phyloP scores from a whole-genome alignment of 2,329 filamentous ascomycete species.

The Ilyonectria mors-panacis region DNA sequence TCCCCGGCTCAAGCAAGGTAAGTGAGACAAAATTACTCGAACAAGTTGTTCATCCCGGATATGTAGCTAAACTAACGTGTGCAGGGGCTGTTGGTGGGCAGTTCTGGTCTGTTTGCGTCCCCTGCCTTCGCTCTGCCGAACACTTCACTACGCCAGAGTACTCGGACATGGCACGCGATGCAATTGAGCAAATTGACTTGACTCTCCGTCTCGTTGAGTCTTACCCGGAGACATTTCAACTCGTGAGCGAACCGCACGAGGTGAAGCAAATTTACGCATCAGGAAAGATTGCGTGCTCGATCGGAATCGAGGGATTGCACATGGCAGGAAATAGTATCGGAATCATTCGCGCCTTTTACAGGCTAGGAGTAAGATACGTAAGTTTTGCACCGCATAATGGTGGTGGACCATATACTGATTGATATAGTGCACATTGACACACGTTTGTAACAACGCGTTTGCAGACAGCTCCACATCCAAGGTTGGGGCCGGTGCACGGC shows the following conservation, averaged over 20 bases:
- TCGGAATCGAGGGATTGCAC: constrained; percentile 55
- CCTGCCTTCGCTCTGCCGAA: constrained; percentile 45
- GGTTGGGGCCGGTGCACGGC: constrained; percentile 43
- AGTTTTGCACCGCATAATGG: not conserved
- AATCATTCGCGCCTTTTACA: constrained; percentile 51
- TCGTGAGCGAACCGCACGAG: constrained; percentile 46
- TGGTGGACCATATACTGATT: not conserved
- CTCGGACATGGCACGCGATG: constrained; percentile 40
- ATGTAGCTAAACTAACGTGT: constrained; percentile 2
- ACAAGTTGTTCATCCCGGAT: no score
- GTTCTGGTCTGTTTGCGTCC: constrained; percentile 51
- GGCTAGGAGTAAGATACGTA: constrained; percentile 52
- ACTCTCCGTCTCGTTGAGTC: constrained; percentile 43
- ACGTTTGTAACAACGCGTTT: constrained; percentile 44
- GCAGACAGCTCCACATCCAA: constrained; percentile 39
- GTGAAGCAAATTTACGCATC: constrained; percentile 47
- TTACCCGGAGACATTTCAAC: constrained; percentile 42
- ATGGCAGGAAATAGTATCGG: constrained; percentile 53
- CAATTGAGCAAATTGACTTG: constrained; percentile 40
- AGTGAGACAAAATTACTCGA: not conserved
- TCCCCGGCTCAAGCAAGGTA: constrained; percentile 41
- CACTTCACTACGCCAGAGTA: constrained; percentile 43
- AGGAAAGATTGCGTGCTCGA: constrained; percentile 53
- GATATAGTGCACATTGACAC: constrained; percentile 44
- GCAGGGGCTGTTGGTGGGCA: constrained; percentile 46